Evolutionary conservation across 2,329 filamentous ascomycete genomes (phyloP).

Genomic region (Sporothrix brasiliensis): DNA sequence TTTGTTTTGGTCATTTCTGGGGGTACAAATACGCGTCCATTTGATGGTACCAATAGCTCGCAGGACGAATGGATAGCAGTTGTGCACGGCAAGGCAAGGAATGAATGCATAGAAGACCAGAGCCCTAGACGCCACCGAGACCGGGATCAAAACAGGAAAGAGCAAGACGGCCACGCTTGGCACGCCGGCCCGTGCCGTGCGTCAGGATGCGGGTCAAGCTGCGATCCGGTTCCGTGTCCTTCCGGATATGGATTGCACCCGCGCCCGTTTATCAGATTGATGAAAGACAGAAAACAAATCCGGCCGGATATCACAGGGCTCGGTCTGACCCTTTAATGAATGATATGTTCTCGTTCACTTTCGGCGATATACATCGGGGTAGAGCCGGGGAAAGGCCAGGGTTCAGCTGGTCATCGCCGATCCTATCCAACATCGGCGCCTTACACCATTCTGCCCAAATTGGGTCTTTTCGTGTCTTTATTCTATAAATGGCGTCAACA

Average conservation of each 20-base stretch:
- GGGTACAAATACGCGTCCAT: too few relatives aligned
- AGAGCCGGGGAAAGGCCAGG: not conserved
- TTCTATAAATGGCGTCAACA: slow-evolving; percentile 21
- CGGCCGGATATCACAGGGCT: too few relatives aligned
- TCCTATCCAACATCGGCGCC: not conserved
- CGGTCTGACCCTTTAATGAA: not conserved
- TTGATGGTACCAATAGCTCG: not conserved
- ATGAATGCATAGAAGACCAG: slow-evolving; percentile 38
- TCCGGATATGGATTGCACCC: slow-evolving; percentile 3
- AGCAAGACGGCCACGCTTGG: not conserved
- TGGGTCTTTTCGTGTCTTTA: not conserved
- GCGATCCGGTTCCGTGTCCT: slow-evolving; percentile 1
- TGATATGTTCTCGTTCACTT: too few relatives aligned
- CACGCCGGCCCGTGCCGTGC: slow-evolving; percentile 23
- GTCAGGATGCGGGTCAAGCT: slow-evolving; percentile 2
- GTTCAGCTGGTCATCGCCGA: not conserved
- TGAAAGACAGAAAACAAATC: too few relatives aligned
- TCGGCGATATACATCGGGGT: slow-evolving; percentile 7
- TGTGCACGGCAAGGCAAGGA: slow-evolving; percentile 16
- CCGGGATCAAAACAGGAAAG: slow-evolving; percentile 39
- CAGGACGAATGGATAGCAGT: not conserved
- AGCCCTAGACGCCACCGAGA: slow-evolving; percentile 45
- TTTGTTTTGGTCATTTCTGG: not conserved
- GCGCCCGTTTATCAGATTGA: not conserved
- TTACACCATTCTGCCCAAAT: not conserved